A percentile compares a stretch with the other conserved stretches of the same genome.
These are phyloP conservation scores for Hypoxylon fragiforme DNA, from an alignment of 495 filamentous ascomycete species.

Conservation along the genomic window DNA sequence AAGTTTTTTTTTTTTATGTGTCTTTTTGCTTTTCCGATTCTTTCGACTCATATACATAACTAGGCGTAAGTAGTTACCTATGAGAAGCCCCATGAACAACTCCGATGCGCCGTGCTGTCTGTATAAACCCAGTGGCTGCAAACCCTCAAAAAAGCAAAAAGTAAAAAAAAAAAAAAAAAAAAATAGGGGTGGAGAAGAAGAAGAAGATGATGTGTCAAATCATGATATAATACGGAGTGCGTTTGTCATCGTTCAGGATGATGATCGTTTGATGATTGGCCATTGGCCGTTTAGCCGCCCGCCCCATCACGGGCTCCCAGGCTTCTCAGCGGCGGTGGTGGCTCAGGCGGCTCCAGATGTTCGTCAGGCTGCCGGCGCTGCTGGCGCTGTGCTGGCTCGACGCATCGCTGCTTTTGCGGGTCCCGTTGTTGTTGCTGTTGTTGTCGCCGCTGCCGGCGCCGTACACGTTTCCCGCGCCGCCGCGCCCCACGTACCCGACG, in stretches of 20 bases:
- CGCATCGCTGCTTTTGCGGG: slow-evolving; percentile 31
- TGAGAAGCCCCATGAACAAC: slow-evolving; percentile 12
- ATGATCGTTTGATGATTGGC: no score
- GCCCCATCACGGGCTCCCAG: no score
- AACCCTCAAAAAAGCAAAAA: no score
- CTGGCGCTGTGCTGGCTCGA: slow-evolving; percentile 34
- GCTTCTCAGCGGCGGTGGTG: slow-evolving; percentile 18
- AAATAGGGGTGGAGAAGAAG: no score
- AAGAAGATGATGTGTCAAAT: slow-evolving; percentile 6
- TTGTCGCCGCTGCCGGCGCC: slow-evolving; percentile 19
- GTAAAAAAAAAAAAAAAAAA: slow-evolving; percentile 20
- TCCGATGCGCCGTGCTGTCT: slow-evolving; percentile 33
- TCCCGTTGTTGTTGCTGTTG: no score
- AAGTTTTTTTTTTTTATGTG: background rate
- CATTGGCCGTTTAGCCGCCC: no score
- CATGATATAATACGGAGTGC: no score
- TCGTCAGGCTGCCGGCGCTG: slow-evolving; percentile 39
- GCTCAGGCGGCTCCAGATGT: slow-evolving; percentile 31
- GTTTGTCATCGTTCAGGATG: no score
- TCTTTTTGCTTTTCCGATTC: background rate
- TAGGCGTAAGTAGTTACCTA: background rate
- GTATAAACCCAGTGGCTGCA: no score
- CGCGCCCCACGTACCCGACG: slow-evolving; percentile 76
- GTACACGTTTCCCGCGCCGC: slow-evolving; percentile 82
- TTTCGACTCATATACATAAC: background rate